These are phyloP conservation scores for Piloderma croceum DNA, from an alignment of 768 basidiomycete species.

Conservation along the genomic window DNA sequence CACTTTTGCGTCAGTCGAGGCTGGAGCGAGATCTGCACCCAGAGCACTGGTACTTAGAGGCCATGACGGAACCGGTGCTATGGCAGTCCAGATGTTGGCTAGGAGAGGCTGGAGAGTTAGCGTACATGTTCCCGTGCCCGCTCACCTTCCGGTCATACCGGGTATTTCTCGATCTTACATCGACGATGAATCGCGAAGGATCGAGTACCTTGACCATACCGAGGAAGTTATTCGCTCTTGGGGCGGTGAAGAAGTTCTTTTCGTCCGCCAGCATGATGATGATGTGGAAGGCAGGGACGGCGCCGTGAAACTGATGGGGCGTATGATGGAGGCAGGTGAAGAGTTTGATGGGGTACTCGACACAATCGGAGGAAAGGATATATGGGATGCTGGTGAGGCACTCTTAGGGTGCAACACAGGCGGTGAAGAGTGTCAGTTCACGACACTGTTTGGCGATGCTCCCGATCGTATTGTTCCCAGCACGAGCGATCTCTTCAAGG, in stretches of 20 bases:
- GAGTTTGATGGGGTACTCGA: conserved; percentile 80
- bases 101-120: conserved; percentile 58
- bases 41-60: no score
- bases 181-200: conserved; percentile 29
- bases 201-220: conserved; percentile 37
- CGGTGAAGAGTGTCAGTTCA: no score
- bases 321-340: conserved; percentile 47
- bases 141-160: conserved; percentile 48
- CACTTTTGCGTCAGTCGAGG: conserved; percentile 43
- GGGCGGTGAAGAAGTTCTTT: conserved; percentile 76
- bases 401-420: conserved; percentile 41
- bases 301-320: conserved; percentile 46
- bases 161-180: conserved; percentile 28
- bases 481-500: conserved; percentile 66
- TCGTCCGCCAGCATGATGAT: conserved; percentile 45
- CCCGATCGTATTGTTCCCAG: conserved; percentile 62
- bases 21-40: conserved; percentile 13
- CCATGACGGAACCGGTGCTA: conserved; percentile 13
- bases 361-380: conserved; percentile 71
- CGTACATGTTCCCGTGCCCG: conserved; percentile 73
- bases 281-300: conserved; percentile 29
- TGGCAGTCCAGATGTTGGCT: conserved; percentile 46
- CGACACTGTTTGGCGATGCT: conserved; percentile 72
- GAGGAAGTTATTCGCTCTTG: conserved; percentile 55
- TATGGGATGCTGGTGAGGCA: conserved; percentile 70